Evolutionary conservation across 345 rosid genomes (phyloP), one percentile per base, ranked within the genome.

Genomic region (Rhizophora mangle): DNA sequence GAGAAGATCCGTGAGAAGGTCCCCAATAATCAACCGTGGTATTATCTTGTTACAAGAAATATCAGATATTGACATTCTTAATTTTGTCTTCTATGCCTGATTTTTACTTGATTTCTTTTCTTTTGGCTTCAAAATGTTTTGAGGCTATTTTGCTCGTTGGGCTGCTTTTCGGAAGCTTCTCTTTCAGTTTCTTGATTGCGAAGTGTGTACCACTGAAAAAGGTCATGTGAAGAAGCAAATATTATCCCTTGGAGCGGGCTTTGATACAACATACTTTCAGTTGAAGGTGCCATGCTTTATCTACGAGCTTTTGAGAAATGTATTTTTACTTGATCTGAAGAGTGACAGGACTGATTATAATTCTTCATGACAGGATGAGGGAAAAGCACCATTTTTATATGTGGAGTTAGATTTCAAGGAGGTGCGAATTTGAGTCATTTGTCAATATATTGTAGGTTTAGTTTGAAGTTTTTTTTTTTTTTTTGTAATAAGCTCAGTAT

Each of bases 361-460:
- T 46, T 55, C 59, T 78, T 46, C 21, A 37, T 73, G 65, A 22
- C 89, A 95, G 99, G 96, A 88, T 70, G 96, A 95, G 76, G 96
- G 89, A 32, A 87, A 78, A 76, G 87, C 89, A 18, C 96, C 97
- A 10, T 61, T 76, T 79, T 73, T 95, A 68, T 92, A 89, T 21
- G 99, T 95, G 74, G 99, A 95, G 82, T 81, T 95, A 78, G 99
- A 92, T 84, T 95, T 90, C 75, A 87, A 85, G 79, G 96, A 95
- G 99, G 99, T 95, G 66, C 36, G 56, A 46, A 32, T 78, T 73
- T 72, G 32, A 66, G 68, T 21, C 70, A 30, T 62, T 65, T 34
- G 58, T 49, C 57, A 43, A 4, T 31, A 8, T 56, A 65, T 31
- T 47, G 62, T 60, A 32, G 15, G 26, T 65, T 54, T 57, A 58